Percentiles rank a stretch among this genome's conserved stretches.
Conservation (phyloP, 2,329 filamentous ascomycete species). For the Colletotrichum sp. region DNA sequence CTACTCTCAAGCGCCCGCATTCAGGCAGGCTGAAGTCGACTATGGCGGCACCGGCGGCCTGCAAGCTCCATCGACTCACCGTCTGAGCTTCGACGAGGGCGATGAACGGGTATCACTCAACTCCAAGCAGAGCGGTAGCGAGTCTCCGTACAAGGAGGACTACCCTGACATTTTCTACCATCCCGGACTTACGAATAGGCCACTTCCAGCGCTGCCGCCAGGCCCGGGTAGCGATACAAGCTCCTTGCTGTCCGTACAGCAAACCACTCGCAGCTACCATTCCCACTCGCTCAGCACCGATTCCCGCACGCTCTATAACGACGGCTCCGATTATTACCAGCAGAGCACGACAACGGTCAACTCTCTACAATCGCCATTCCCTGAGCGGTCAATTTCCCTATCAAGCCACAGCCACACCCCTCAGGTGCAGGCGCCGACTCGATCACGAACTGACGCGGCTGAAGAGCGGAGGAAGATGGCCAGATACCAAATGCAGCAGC, state of each 20-base stretch:
- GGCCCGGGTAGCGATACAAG: constrained; percentile 67
- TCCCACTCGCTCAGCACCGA: constrained; percentile 55
- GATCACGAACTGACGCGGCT: constrained; percentile 94
- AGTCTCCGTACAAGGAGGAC: constrained; percentile 73
- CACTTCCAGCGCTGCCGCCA: constrained; percentile 65
- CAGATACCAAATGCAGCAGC: constrained; percentile 59
- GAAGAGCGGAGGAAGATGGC: constrained; percentile 65
- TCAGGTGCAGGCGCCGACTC: constrained; percentile 78
- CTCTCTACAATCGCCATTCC: constrained; percentile 47
- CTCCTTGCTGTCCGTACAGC: constrained; percentile 52
- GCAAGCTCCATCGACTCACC: constrained; percentile 73
- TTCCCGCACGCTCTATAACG: constrained; percentile 41
- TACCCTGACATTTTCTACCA: constrained; percentile 95
- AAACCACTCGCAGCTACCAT: constrained; percentile 40
- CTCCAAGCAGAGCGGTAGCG: constrained; percentile 63
- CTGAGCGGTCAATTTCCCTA: constrained; percentile 80
- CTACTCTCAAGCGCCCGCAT: constrained; percentile 42
- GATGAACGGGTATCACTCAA: constrained; percentile 74
- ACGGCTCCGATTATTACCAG: constrained; percentile 54
- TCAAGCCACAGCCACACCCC: constrained; percentile 83
- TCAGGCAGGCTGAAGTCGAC: constrained; percentile 75
- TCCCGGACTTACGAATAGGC: constrained; percentile 74
- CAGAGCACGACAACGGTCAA: constrained; percentile 30
- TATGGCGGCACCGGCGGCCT: constrained; percentile 90
- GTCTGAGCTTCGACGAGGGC: constrained; percentile 90